A percentile compares a stretch with the other conserved stretches of the same genome.
Evolutionary conservation across 306 rosid genomes (phyloP).

Genomic region (Vigna unguiculata): DNA sequence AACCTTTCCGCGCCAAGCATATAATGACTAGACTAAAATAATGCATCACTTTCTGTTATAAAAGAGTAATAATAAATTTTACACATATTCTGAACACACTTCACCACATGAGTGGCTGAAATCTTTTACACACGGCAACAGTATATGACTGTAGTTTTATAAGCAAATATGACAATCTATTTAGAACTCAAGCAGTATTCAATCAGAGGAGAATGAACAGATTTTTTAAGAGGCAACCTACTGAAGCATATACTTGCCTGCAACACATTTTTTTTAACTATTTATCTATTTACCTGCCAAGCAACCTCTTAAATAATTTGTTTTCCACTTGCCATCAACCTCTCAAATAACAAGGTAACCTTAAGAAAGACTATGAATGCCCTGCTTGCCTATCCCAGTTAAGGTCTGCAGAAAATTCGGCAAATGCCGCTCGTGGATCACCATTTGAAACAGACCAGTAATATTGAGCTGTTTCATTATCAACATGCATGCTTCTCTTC

Average conservation of each 20-base stretch:
- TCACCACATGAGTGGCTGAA: conserved; percentile 30
- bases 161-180: conserved; percentile 27
- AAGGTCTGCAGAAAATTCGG: conserved; percentile 79
- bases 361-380: conserved; percentile 40
- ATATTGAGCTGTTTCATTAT: conserved; percentile 86
- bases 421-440: conserved; percentile 86
- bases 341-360: not conserved
- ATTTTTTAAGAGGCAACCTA: conserved; percentile 28
- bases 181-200: conserved; percentile 6
- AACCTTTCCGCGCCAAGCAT: conserved; percentile 10
- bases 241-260: conserved; percentile 29
- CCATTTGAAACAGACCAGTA: conserved; percentile 85
- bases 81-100: conserved; percentile 33
- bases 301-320: not conserved
- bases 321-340: not conserved
- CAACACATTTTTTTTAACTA: conserved; percentile 16
- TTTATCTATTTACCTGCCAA: conserved; percentile 8
- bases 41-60: conserved; percentile 30
- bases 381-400: conserved; percentile 78
- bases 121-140: conserved; percentile 14
- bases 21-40: conserved; percentile 10
- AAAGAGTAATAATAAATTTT: conserved; percentile 20
- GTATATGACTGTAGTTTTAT: conserved; percentile 30
- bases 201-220: conserved; percentile 29
- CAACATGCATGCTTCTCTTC: conserved; percentile 91